Conservation (phyloP, 495 filamentous ascomycete species). For the Collariella sp. region DNA sequence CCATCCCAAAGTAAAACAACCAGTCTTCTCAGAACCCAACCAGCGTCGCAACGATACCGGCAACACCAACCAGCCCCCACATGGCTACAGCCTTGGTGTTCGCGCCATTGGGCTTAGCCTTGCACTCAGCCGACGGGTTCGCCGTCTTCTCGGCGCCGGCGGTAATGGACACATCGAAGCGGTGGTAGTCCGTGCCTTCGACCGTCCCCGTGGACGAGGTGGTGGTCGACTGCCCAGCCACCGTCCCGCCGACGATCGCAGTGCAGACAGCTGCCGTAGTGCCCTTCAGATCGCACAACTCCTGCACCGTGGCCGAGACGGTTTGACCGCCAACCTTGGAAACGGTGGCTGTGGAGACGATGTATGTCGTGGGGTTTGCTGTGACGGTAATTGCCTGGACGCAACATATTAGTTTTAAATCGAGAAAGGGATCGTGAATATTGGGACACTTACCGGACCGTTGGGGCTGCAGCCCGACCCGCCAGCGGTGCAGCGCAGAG, state of each 20-base stretch:
- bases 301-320: background rate
- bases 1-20: too few species aligned
- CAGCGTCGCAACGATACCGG: too few species aligned
- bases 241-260: background rate
- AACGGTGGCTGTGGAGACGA: background rate
- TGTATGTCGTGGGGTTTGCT: background rate
- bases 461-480: background rate
- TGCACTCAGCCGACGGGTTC: background rate
- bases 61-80: too few species aligned
- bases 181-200: background rate
- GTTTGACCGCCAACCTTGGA: background rate
- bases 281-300: background rate
- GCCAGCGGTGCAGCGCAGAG: background rate
- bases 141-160: conserved; percentile 6
- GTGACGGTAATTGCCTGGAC: background rate
- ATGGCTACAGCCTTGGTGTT: too few species aligned
- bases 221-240: background rate
- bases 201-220: background rate
- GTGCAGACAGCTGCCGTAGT: background rate
- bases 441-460: background rate
- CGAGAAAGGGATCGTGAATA: background rate
- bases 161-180: background rate
- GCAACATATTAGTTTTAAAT: background rate
- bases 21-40: too few species aligned
- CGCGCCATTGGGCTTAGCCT: too few species aligned